Evolutionary conservation across 2,329 filamentous ascomycete genomes (phyloP).

Genomic region (Colletotrichum brevisporum): DNA sequence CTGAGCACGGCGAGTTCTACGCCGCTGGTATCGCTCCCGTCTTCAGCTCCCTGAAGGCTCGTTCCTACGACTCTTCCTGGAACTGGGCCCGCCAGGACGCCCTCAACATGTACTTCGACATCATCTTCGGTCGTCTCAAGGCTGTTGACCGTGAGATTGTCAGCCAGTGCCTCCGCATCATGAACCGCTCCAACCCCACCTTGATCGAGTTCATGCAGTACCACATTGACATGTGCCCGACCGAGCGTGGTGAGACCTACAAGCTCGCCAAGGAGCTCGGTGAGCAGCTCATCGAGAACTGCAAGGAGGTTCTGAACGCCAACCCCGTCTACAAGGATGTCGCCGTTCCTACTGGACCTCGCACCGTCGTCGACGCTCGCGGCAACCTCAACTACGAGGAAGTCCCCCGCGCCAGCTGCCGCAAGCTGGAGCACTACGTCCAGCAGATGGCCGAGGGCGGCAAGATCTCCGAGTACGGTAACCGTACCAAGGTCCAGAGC

Average conservation of each 20-base stretch:
- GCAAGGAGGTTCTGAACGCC: constrained; percentile 88
- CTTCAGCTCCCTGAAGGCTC: constrained; percentile 93
- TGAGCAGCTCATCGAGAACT: constrained; percentile 95
- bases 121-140: constrained; percentile 95
- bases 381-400: constrained; percentile 96
- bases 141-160: constrained; percentile 97
- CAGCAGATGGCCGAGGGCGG: constrained; percentile 98
- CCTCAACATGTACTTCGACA: constrained; percentile 98
- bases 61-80: constrained; percentile 98
- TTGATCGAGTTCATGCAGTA: constrained; percentile 99
- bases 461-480: constrained; percentile 98
- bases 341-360: constrained; percentile 88
- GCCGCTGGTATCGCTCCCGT: constrained; percentile 93
- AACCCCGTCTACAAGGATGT: constrained; percentile 98
- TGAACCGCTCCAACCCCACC: constrained; percentile 98
- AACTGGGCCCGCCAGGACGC: constrained; percentile 99
- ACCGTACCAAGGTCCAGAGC: constrained; percentile 97
- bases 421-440: constrained; percentile 98
- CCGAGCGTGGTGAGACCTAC: constrained; percentile 97
- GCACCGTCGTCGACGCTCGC: constrained; percentile 91
- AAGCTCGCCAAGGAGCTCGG: constrained; percentile 96
- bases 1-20: constrained; percentile 97
- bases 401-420: constrained; percentile 86
- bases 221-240: constrained; percentile 98
- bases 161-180: constrained; percentile 97